Base-by-base conservation (phyloP, 495 filamentous ascomycete species). In the Lasiosphaeria hispida region DNA sequence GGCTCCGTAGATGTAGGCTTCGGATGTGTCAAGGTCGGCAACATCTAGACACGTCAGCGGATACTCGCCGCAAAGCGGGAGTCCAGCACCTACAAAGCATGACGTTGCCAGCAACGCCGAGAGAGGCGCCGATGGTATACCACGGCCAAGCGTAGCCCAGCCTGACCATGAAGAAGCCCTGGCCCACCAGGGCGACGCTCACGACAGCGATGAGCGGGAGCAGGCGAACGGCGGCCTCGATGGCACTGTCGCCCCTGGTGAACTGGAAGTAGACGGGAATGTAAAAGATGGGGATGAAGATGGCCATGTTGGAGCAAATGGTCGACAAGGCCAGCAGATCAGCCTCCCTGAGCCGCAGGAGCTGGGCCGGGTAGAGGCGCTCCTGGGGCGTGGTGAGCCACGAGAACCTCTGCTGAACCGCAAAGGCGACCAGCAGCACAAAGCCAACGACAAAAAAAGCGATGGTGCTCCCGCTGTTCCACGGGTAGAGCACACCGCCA, bases 261-360 rank as follows among this genome's bases (percentile, higher is more conserved):
- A 87, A 87, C 57, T 83, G 81, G 66, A 86, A 87, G 69, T 77
- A 84, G 33, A 86, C 58, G 0, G 84, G 85, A 34, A 80, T 74
- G 59, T 75, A 76, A 51, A 77, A 81, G 55, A 77, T 66, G 10
- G 69, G 56, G 44, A 80, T 58, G 63, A 76, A 76, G 35, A 70
- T 42, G 1, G 67, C 54, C 4, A 74, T 68, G 39, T 57, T 67
- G 17, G 23, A 57, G 74, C 71, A 0, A 75, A 62, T 1, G 67
- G 72, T 34, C 66, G 44, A 14, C 62, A 37, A 60, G 77, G 83
- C 3, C 23, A 84, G 66, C 15, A 85, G 60, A 3, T 82, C 35
- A 38, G 74, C 62, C 0, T 70, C 71, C 0, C 72, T 72, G 10
- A 65, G 62, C 4, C 60, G 59, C 37, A 85, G 63, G 57, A 84